Conservation (phyloP, 148 eudicot genomes). For the Beta vulgaris region DNA sequence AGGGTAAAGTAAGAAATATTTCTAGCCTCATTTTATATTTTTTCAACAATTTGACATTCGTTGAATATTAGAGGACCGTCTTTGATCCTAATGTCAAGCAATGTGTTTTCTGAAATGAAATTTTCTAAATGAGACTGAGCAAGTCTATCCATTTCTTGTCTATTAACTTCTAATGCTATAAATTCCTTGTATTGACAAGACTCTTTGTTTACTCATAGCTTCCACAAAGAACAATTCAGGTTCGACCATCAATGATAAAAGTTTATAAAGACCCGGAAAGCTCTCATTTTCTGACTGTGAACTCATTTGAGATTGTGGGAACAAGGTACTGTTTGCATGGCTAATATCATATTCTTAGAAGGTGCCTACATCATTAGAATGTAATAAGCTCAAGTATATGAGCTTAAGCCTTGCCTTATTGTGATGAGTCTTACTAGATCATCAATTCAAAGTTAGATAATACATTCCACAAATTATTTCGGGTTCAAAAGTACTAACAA, state of each 20-base stretch:
- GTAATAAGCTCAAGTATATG: neutral
- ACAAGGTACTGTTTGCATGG: conserved; percentile 41
- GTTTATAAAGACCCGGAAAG: conserved; percentile 1
- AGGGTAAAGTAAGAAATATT: neutral
- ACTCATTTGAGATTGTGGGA: conserved; percentile 60
- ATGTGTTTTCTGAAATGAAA: too few species aligned
- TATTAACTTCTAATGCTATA: neutral
- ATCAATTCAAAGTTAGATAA: neutral
- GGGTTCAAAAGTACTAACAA: too few species aligned
- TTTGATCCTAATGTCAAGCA: neutral
- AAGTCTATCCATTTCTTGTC: neutral
- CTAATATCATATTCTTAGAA: neutral
- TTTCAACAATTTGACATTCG: neutral
- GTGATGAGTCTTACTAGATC: neutral
- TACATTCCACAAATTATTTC: too few species aligned
- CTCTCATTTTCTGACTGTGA: conserved; percentile 23
- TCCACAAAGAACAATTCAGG: conserved; percentile 19
- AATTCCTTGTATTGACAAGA: neutral
- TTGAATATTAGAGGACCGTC: neutral
- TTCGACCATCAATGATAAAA: conserved; percentile 28
- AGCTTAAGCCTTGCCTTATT: neutral
- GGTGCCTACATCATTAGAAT: neutral
- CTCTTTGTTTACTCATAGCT: neutral
- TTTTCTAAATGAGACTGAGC: neutral
- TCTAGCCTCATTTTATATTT: neutral